Evolutionary conservation across 768 basidiomycete species (phyloP).

Genomic region (Saitozyma podzolica): DNA sequence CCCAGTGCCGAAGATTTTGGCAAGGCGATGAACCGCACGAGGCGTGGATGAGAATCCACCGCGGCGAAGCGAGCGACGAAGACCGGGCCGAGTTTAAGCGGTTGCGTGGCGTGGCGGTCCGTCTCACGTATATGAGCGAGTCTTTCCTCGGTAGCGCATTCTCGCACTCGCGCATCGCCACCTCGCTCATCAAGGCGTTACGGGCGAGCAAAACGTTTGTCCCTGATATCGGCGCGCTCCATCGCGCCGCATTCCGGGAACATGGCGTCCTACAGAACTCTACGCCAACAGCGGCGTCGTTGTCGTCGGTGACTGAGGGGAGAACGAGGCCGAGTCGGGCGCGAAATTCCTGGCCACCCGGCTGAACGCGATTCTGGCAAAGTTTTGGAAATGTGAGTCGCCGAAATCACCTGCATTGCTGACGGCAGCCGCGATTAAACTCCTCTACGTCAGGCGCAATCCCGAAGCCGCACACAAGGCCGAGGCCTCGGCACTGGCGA

Average conservation of each 20-base stretch:
- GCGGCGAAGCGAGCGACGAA: conserved; percentile 58
- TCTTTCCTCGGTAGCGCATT: conserved; percentile 81
- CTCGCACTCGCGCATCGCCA: conserved; percentile 74
- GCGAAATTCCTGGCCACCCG: conserved; percentile 78
- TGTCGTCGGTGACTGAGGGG: conserved; percentile 19
- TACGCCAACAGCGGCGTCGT: conserved; percentile 57
- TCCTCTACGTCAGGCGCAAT: conserved; percentile 75
- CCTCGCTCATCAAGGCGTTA: conserved; percentile 71
- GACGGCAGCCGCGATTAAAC: conserved; percentile 73
- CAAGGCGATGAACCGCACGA: background rate
- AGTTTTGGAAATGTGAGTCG: conserved; percentile 79
- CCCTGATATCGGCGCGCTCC: conserved; percentile 71
- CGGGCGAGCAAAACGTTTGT: conserved; percentile 69
- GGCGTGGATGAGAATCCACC: conserved; percentile 16
- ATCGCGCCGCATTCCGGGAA: conserved; percentile 82
- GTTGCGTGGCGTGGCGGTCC: conserved; percentile 18
- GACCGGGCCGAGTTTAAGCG: conserved; percentile 67
- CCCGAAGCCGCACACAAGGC: conserved; percentile 73
- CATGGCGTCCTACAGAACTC: conserved; percentile 73
- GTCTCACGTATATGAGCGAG: conserved; percentile 76
- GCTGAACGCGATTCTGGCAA: conserved; percentile 70
- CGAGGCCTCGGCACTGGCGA: conserved; percentile 70
- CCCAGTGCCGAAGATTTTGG: background rate
- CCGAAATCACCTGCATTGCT: background rate
- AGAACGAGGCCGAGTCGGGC: conserved; percentile 39